phyloP scores from a whole-genome alignment of 495 filamentous ascomycete species.

The Podospora comata region DNA sequence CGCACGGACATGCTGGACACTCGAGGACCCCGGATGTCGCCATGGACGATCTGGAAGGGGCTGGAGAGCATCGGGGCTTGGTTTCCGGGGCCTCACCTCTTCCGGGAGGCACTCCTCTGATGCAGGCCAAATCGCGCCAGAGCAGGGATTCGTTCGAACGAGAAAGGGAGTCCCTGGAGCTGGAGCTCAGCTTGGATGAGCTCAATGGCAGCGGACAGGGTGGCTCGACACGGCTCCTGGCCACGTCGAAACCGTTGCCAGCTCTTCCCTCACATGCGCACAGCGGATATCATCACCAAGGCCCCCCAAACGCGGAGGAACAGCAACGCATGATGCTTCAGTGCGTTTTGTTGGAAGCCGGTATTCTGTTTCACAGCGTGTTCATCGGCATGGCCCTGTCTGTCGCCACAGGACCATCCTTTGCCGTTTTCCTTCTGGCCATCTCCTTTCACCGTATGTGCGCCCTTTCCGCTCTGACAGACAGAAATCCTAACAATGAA shows the following conservation, averaged over 20 bases:
- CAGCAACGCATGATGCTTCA: conserved; percentile 67
- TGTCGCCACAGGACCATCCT: conserved; percentile 74
- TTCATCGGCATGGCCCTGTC: conserved; percentile 89
- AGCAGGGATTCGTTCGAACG: conserved; percentile 27
- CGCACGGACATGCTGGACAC: conserved; percentile 26
- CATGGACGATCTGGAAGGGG: conserved; percentile 42
- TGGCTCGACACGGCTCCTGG: conserved; percentile 17
- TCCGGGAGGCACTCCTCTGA: conserved; percentile 40
- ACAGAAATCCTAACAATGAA: not conserved
- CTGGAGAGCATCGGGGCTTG: conserved; percentile 36
- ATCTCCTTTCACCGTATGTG: conserved; percentile 67
- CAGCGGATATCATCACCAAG: conserved; percentile 8
- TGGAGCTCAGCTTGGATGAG: conserved; percentile 53
- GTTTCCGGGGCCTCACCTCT: conserved; percentile 50
- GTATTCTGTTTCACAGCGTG: conserved; percentile 81
- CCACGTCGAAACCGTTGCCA: conserved; percentile 22
- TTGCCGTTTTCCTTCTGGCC: conserved; percentile 75
- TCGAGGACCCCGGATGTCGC: conserved; percentile 34
- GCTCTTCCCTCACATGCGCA: conserved; percentile 15
- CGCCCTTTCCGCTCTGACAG: not conserved
- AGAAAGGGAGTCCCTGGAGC: conserved; percentile 37
- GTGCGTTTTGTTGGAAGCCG: conserved; percentile 75
- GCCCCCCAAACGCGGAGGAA: conserved; percentile 38
- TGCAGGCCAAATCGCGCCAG: conserved; percentile 5
- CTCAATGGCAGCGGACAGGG: conserved; percentile 38